Evolutionary conservation across 805 yeast species (phyloP).

Genomic region (Yarrowia bubula): DNA sequence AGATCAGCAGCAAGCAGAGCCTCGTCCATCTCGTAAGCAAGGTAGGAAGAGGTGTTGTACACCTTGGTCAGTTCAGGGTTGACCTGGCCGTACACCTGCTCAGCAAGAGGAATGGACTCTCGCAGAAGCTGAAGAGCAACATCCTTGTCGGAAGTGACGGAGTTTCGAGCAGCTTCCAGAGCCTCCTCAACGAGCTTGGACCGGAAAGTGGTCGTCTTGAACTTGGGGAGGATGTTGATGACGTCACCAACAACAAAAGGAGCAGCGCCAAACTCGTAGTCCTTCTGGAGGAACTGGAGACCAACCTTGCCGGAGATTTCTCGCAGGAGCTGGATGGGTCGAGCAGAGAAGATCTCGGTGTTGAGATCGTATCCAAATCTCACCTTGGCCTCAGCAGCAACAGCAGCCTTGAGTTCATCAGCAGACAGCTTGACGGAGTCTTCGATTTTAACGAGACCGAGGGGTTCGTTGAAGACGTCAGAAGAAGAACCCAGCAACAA

Average conservation of each 20-base stretch:
- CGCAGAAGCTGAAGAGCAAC: constrained; percentile 61
- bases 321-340: constrained; percentile 52
- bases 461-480: constrained; percentile 43
- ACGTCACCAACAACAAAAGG: constrained; percentile 62
- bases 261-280: constrained; percentile 46
- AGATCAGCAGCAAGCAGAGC: constrained; percentile 58
- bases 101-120: constrained; percentile 71
- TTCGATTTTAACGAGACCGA: constrained; percentile 44
- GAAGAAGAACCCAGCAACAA: constrained; percentile 46
- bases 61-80: constrained; percentile 76
- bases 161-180: constrained; percentile 41
- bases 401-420: constrained; percentile 59
- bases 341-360: background rate
- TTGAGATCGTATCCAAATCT: background rate
- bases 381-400: constrained; percentile 47
- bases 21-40: constrained; percentile 60
- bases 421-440: constrained; percentile 42
- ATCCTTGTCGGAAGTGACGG: constrained; percentile 39
- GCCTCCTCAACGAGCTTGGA: constrained; percentile 73
- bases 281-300: constrained; percentile 70
- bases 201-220: constrained; percentile 66
- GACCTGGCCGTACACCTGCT: constrained; percentile 78
- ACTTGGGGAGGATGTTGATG: constrained; percentile 65
- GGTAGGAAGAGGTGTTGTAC: constrained; percentile 62
- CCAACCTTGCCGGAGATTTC: constrained; percentile 77